Base-by-base conservation (phyloP, 1,284 basidiomycete genomes). In the Peniophora sp. region DNA sequence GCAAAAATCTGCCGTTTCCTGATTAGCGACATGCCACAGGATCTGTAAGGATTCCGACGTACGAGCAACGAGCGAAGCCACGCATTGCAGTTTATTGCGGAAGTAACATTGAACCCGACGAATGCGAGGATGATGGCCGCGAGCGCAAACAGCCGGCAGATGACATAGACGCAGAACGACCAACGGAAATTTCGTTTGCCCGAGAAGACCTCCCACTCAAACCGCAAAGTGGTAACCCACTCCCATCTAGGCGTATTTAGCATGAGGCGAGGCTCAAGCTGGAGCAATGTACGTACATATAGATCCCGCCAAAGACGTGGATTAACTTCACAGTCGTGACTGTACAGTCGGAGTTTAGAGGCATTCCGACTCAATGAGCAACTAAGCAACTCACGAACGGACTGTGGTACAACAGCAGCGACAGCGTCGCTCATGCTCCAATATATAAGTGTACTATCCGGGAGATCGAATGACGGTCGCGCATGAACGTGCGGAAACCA, bases 171-270 rank as follows among this genome's bases (percentile, higher is more conserved):
- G 27, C 20, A 45, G 45, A 54, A 54, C 12, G 52, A 54, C 52
- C 53, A 54, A 24, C 53, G 54, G 52, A 52, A 54, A 3, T 48
- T 47, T 41, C 53, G 48, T 41, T 45, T 49, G 23, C 53, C 53
- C 1, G 53, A 50, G 39, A 54, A 54, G 37, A 54, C 53, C 20
- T 54, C 52, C 53, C 47, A 50, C 45, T 54, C 53, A 39, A 54
- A 54, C 24, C 47, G 44, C 12, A 54, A 47, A 32, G 53, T 54
- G 15, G 48, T 54, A 24, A 54, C 3, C 10, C 53, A 54, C 41
- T 54, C 53, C 53, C 53, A 54, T 54, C 53, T 54, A 17, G 32
- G 35, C 39, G 24, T 49, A 9, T 48, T 24, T n/a, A 24, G n/a
- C 22, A 24, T n/a, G 3, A 20, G 3, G 39, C 3, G 12, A n/a